Evolutionary conservation across 768 basidiomycete genomes (phyloP).

Genomic region (Rhodotorula paludigena): DNA sequence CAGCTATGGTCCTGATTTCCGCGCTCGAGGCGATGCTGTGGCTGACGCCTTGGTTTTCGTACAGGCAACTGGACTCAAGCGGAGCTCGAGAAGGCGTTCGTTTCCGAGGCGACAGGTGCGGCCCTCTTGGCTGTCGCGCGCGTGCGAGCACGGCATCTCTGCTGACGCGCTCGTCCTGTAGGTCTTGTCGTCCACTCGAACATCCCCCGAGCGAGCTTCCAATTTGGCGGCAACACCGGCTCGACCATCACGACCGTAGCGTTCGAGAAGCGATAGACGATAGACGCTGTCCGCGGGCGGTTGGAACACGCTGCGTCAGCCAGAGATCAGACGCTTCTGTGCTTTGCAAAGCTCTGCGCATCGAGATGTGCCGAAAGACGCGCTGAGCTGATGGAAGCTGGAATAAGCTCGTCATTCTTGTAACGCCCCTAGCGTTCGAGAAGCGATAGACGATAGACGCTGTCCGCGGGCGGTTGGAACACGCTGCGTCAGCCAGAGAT

Average conservation of each 20-base stretch:
- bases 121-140: not conserved
- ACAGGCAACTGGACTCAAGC: conserved; percentile 50
- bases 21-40: not conserved
- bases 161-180: not conserved
- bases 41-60: not conserved
- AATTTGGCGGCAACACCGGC: conserved; percentile 48
- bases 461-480: no score
- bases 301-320: no score
- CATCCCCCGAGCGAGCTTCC: conserved; percentile 47
- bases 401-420: no score
- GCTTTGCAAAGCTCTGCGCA: no score
- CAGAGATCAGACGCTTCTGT: no score
- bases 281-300: no score
- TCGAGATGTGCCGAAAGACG: no score
- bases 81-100: conserved; percentile 47
- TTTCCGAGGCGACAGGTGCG: conserved; percentile 43
- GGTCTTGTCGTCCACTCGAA: conserved; percentile 45
- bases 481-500: no score
- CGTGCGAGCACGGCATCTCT: not conserved
- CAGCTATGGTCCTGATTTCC: no score
- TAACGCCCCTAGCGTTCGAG: no score
- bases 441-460: no score
- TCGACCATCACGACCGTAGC: conserved; percentile 39
- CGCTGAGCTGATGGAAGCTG: no score
- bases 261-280: conserved; percentile 18